These are phyloP conservation scores for Globisporangium uncinulatum DNA, from an alignment of 352 stramenopile species.

Conservation along the genomic window DNA sequence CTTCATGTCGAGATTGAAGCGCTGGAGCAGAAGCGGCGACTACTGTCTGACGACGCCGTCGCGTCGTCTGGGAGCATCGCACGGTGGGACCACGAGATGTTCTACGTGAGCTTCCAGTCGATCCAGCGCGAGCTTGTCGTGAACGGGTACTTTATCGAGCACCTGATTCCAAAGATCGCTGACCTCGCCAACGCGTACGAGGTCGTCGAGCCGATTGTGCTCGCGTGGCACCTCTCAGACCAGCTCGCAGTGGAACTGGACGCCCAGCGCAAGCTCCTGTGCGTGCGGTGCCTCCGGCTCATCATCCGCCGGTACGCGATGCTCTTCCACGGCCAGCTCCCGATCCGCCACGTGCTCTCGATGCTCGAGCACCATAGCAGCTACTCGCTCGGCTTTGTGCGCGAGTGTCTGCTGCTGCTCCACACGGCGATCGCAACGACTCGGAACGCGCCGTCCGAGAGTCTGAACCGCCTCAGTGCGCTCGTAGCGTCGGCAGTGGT, in stretches of 20 bases:
- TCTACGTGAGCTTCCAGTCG: conserved; percentile 67
- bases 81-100: conserved; percentile 78
- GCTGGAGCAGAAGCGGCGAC: conserved; percentile 28
- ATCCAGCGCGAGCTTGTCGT: conserved; percentile 72
- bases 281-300: conserved; percentile 60
- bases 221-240: conserved; percentile 80
- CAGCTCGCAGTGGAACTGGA: conserved; percentile 60
- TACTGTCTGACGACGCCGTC: conserved; percentile 5
- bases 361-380: conserved; percentile 47
- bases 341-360: conserved; percentile 46
- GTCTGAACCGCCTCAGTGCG: conserved; percentile 48
- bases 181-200: conserved; percentile 64
- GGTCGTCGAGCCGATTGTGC: conserved; percentile 59
- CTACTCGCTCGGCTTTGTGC: conserved; percentile 48
- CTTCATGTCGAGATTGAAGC: conserved; percentile 49
- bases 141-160: conserved; percentile 77
- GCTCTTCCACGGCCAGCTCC: conserved; percentile 72
- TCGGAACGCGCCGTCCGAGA: conserved; percentile 53
- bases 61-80: conserved; percentile 21
- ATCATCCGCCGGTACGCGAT: conserved; percentile 74
- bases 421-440: conserved; percentile 70
- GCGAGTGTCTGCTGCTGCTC: conserved; percentile 72
- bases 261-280: conserved; percentile 48
- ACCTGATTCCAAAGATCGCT: conserved; percentile 60
- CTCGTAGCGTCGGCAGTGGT: conserved; percentile 45